Evolutionary conservation across 2,329 filamentous ascomycete genomes (phyloP), one percentile per base, ranked within the genome.

Genomic region (Diplocarpon rosae): DNA sequence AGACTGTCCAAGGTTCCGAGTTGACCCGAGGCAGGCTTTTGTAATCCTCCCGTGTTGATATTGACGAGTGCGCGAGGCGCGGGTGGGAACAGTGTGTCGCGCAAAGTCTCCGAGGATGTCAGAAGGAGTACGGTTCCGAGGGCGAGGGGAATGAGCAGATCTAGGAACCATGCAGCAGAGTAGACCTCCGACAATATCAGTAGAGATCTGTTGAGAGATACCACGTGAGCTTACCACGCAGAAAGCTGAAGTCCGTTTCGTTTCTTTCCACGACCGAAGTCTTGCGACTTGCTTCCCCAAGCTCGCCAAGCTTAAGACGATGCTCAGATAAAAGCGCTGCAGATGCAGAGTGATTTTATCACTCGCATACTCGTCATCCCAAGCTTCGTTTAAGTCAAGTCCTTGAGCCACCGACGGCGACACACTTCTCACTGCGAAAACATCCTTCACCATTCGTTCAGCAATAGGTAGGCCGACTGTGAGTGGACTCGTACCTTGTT

Each of bases 261-360:
- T 45, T 30, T 54, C 52, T 33, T 49, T 48, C 52, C 52, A 54
- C 31, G 52, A 54, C 8, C 52, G 43, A 24, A 54, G 39, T 43
- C 52, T 37, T 9, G 50, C 45, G 31, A 52, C 42, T 12, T 54
- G 52, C 14, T 52, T 54, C 6, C 48, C 51, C 20, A 54, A 48
- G 8, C 48, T 44, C 5, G 49, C 46, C 1, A 47, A 15, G 5
- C 37, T 36, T n/a, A 52, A 36, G 10, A 54, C 37, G 2, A 52
- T 43, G 1, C 47, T 50, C 44, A 52, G 39, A 16, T 54, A 54
- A 5, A 52, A 20, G 11, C 52, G 42, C 29, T 54, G 47, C 8
- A 52, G 43, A 37, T 52, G 49, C 12, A 51, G 39, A 12, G 45
- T 44, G 33, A 54, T 12, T 40, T 54, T 54, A 36, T 54, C 50